phyloP scores from a whole-genome alignment of 208 protist genomes.

The Leishmania major region DNA sequence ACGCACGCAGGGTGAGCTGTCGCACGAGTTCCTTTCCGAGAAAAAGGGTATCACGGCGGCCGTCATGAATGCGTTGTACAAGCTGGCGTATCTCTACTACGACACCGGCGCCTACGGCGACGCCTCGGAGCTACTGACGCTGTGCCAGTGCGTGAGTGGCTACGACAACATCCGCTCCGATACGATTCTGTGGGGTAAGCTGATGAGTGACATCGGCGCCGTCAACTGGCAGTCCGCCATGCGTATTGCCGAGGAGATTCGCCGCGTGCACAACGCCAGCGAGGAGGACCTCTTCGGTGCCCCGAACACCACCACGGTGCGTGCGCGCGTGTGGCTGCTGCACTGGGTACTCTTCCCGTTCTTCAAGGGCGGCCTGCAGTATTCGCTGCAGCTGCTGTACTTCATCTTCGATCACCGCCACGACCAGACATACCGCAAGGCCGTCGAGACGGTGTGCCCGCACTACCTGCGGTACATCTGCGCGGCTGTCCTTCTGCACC shows the following conservation, averaged over 20 bases:
- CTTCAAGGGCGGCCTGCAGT: slow-evolving; percentile 88
- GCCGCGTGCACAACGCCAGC: slow-evolving; percentile 67
- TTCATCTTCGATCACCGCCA: slow-evolving; percentile 82
- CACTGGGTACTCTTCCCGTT: slow-evolving; percentile 94
- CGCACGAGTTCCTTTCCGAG: slow-evolving; percentile 65
- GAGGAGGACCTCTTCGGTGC: slow-evolving; percentile 72
- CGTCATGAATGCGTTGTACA: slow-evolving; percentile 76
- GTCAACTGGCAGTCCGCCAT: slow-evolving; percentile 87
- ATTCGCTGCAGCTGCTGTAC: slow-evolving; percentile 77
- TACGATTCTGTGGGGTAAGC: slow-evolving; percentile 85
- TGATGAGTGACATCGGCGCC: slow-evolving; percentile 83
- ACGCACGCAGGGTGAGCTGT: slow-evolving; percentile 75
- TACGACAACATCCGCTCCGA: slow-evolving; percentile 67
- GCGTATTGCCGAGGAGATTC: slow-evolving; percentile 71
- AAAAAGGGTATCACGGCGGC: slow-evolving; percentile 68
- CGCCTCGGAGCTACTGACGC: slow-evolving; percentile 77
- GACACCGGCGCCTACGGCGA: slow-evolving; percentile 84
- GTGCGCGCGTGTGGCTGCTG: slow-evolving; percentile 84
- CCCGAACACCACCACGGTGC: slow-evolving; percentile 65
- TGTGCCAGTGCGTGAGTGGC: slow-evolving; percentile 84
- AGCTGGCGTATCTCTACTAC: slow-evolving; percentile 86
- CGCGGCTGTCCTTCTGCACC: slow-evolving; percentile 86
- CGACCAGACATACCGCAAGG: slow-evolving; percentile 74
- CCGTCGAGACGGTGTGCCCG: slow-evolving; percentile 89
- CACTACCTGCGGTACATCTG: slow-evolving; percentile 92